These are phyloP conservation scores for Ophioceras dolichostomum DNA, from an alignment of 2,329 filamentous ascomycete genomes.

Conservation along the genomic window DNA sequence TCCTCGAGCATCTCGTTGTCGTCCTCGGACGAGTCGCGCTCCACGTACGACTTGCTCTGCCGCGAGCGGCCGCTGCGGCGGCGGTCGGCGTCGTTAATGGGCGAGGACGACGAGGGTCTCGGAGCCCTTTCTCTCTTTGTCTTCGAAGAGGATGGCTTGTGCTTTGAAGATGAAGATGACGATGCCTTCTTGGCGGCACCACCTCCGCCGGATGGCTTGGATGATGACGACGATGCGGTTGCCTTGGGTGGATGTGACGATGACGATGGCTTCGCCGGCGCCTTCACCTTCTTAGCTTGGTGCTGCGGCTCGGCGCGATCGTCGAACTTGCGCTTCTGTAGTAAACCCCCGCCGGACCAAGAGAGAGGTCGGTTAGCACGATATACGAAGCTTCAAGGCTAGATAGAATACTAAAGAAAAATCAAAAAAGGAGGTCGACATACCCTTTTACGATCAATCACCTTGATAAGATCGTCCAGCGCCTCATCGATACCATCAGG, in stretches of 20 bases:
- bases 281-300: constrained; percentile 25
- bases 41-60: constrained; percentile 36
- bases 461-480: constrained; percentile 55
- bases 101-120: constrained; percentile 13
- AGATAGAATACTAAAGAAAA: too few species aligned
- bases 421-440: too few species aligned
- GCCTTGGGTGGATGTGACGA: constrained; percentile 15
- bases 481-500: constrained; percentile 64
- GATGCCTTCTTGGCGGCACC: constrained; percentile 22
- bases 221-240: constrained; percentile 12
- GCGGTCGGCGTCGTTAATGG: constrained; percentile 29
- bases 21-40: constrained; percentile 44
- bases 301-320: constrained; percentile 34
- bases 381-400: too few species aligned
- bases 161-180: constrained; percentile 4
- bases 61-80: constrained; percentile 42
- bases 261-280: constrained; percentile 13
- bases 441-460: constrained; percentile 63
- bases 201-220: too few species aligned
- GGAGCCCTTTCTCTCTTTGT: too few species aligned
- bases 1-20: constrained; percentile 51
- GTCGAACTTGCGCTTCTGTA: constrained; percentile 45
- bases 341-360: too few species aligned
- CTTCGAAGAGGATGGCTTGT: constrained; percentile 7
- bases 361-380: too few species aligned